Base-by-base conservation (phyloP, 1,284 basidiomycete species). In the Cryptococcus sp. region DNA sequence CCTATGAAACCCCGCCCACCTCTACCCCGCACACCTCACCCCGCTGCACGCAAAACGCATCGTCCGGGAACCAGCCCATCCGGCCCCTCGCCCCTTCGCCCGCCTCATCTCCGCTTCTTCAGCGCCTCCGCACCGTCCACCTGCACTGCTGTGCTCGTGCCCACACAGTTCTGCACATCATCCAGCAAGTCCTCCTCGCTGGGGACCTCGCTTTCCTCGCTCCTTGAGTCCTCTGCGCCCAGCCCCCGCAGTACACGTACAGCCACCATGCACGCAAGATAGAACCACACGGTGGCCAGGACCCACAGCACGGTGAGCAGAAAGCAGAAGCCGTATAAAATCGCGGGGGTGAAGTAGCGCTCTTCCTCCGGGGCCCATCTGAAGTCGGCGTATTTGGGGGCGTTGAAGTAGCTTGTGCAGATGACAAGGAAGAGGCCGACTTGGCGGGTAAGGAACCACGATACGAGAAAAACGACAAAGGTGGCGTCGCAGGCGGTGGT, bases 391-490 rank as follows among this genome's bases (percentile, higher is more conserved):
- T 83, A 70, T 1, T 66, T 68, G 1, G 81, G 80, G 0, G 78
- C 69, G 56, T 89, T 84, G 57, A 78, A 69, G 55, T 81, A 81
- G 16, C 81, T 77, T 3, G 85, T 87, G 60, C 80, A 80, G 64
- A 93, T 86, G 61, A 87, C 83, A 54, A 85, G 73, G 40, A 84
- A 73, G 78, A 92, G 92, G 35, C 91, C 80, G 63, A 88, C 75
- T 69, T 96, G 89, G 52, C 93, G 84, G 1, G 92, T 92, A 38
- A 89, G 69, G 57, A 94, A 80, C 93, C 93, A 97, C n/a, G 87
- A 87, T 23, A 91, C 51, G 68, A 95, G 82, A 80, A 93, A 98
- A 55, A 84, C 70, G 33, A 81, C 87, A 74, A 98, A 98, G 0
- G 84, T 82, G 33, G 79, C 69, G 75, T 98, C 93, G 62, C 88